Base-by-base conservation (phyloP, 2,329 filamentous ascomycete species). In the Torrubiella hemipterigena region DNA sequence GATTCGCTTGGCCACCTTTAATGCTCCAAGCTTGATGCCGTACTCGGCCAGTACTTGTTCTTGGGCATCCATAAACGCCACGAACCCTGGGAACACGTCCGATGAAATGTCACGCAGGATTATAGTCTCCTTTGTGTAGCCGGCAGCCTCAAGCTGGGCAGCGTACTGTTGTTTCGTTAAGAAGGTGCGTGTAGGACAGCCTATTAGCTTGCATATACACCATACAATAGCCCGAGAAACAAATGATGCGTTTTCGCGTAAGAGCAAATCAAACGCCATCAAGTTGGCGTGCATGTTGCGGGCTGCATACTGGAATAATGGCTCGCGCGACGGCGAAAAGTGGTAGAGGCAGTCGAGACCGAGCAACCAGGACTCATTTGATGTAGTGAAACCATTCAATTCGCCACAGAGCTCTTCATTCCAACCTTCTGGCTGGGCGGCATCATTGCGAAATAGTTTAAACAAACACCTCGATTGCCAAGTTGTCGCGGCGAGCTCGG, bases 301-400 rank as follows among this genome's bases (percentile, higher is more conserved):
- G 5, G 52, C 47, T 1, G 64, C 30, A 26, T 63, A 52, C 7
- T 48, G 34, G 11, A 73, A 55, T 3, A 72, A 42, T 0, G 61
- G 58, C 32, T 48, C 53, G 11, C 69, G 52, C 1, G 67, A 71
- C 0, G 69, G 70, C 0, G 51, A 53, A 42, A 73, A 74, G 43
- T 74, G 68, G 33, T 75, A 74, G 5, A 72, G 44, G 3, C 67
- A 67, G 42, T 74, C 70, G 1, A 74, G 54, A 0, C 62, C 69
- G 2, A 74, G 52, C 1, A 74, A 50, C 67, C 67, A 73, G n/a
- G 45, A 42, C 30, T 67, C 48, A 0, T 32, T 33, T 5, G 47
- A 45, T 3, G 23, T 30, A 17, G 43, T 40, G 20, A 48, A 42
- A 1, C 39, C 38, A 58, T 42, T 3, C 51, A 44, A 2, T 40